Evolutionary conservation across 148 eudicot species (phyloP), one percentile per base, ranked within the genome.

Genomic region (Beta vulgaris): DNA sequence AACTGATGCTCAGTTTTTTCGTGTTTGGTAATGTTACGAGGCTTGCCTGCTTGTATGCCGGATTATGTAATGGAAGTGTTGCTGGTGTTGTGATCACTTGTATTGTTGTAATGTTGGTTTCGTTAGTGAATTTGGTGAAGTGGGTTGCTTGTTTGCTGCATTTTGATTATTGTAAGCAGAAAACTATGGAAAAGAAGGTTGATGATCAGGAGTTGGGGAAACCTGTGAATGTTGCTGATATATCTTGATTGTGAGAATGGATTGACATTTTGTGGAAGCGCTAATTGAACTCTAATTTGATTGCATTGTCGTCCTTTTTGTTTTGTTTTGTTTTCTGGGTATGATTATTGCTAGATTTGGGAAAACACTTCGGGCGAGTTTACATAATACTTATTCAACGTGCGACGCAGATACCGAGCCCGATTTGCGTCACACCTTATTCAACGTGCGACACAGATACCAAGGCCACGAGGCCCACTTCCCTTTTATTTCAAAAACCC

Each of bases 61-160:
- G 67, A 31, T 36, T 66, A 21, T 76, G 37, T 34, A 7, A 19
- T 23, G 58, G 23, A 46, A 71, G 54, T 21, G 14, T 48, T 54
- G 46, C 9, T 26, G 68, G 76, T 32, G 44, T 75, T 62, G 18
- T 34, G 44, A 23, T 63, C 19, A 32, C 58, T 21, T 64, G 29
- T 40, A 63, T 18, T 39, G 65, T 37, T 53, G 32, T 78, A 21
- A 37, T 71, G 58, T 32, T 78, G 43, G 35, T 71, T 72, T 78
- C 59, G 39, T 12, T 75, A 13, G 76, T 59, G 26, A 76, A 71
- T 54, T 32, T 75, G 66, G 67, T 75, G 35, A 75, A 80, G 37
- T 75, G 79, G 82, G 64, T 80, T 28, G 66, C 34, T 42, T 69
- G 69, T 61, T 32, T 80, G 9, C 32, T 75, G 43, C 75, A 75